Evolutionary conservation across 1,139 yeast genomes (phyloP), one percentile per base, ranked within the genome.

Genomic region (Arxiozyma slooffiae): DNA sequence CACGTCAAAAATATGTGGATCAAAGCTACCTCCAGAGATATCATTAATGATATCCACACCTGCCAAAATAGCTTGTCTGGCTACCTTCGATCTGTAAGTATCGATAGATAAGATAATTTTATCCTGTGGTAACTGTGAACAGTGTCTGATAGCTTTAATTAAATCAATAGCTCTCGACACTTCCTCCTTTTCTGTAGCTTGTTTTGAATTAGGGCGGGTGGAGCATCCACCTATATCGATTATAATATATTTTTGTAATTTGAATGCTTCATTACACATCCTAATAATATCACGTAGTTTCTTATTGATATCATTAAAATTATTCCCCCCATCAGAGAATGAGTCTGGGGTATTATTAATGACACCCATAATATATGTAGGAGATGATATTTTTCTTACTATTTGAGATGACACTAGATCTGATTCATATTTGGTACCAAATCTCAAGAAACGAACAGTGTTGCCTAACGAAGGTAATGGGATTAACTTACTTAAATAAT

Each of bases 11-110:
- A 92, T 85, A 1, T 52, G 41, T 4, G 54, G 46, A 61, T 90
- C 97, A 56, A 72, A 67, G 4, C 52, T 44, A 0, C 97, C 98
- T 66, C 89, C 92, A 40, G 92, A 82, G 16, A 92, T 81, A 63
- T 92, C 99, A 67, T 92, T 92, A 63, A 92, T 81, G 41, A 94
- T 85, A 66, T 89, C 92, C 0, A 95, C 96, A 2, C 98, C 98
- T 0, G 80, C 82, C 21, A 65, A 62, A 37, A 92, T 71, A 0
- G 90, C 78, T 44, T 74, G 77, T 48, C 73, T 74, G 0, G 97
- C 97, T 7, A 94, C 96, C 1, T 62, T 60, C 0, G 90, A 70
- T 44, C 96, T 75, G 63, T 82, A 92, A 0, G 98, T 90, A 63
- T 92, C 99, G 22, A 92, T 72, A 5, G 96, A 87, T 24, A 92